Conservation (phyloP, 768 basidiomycete genomes). For the Psilocybe tampanensis region DNA sequence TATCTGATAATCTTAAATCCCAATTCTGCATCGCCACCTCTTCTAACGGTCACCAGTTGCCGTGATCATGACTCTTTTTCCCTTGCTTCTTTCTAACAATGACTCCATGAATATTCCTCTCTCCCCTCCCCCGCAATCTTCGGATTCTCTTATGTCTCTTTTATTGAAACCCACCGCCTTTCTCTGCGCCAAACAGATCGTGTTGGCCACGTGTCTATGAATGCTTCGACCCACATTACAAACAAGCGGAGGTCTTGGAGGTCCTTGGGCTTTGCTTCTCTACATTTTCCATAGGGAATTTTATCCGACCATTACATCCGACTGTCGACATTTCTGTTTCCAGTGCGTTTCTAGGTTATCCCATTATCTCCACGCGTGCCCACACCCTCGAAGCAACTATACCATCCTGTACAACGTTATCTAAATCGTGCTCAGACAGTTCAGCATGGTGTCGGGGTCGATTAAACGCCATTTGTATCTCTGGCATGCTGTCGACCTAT, state of each 20-base stretch:
- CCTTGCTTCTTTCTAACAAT: neutral
- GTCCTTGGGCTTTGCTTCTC: neutral
- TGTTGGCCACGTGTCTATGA: constrained; percentile 4
- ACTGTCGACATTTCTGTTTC: too few relatives aligned
- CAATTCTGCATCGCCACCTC: neutral
- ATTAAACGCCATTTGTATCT: neutral
- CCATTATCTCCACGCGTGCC: neutral
- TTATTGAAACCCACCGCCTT: neutral
- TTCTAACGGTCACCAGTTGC: neutral
- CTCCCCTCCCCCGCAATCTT: neutral
- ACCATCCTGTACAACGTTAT: neutral
- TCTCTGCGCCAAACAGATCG: neutral
- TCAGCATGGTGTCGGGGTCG: neutral
- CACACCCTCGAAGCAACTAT: neutral
- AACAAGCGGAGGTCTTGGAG: neutral
- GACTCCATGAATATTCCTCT: too few relatives aligned
- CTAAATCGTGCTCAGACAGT: neutral
- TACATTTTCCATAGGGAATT: constrained; percentile 5
- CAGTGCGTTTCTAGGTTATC: neutral
- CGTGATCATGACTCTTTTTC: neutral
- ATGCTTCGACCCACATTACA: neutral
- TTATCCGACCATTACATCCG: constrained; percentile 17
- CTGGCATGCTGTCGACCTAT: neutral
- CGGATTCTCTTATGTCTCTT: neutral
- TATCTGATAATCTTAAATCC: too few relatives aligned